phyloP scores from a whole-genome alignment of 805 yeast genomes.

The Suhomyces kilbournensis region DNA sequence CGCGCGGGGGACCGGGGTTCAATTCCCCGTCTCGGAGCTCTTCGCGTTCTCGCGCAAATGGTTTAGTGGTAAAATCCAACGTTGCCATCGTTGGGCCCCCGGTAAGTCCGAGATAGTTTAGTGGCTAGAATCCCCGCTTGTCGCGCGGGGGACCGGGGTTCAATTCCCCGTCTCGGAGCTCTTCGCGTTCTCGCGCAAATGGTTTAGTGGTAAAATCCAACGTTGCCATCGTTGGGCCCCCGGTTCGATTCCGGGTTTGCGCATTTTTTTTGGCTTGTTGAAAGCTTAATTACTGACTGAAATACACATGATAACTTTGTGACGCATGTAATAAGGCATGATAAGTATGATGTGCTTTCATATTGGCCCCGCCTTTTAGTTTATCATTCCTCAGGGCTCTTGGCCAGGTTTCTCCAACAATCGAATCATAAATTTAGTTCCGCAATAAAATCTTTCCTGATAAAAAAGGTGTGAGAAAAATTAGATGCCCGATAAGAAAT shows the following conservation, averaged over 20 bases:
- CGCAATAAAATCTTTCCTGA: neutral
- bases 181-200: constrained; percentile 2
- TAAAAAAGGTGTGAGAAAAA: neutral
- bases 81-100: constrained; percentile 10
- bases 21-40: constrained; percentile 19
- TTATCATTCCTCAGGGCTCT: neutral
- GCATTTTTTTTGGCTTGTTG: neutral
- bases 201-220: constrained; percentile 9
- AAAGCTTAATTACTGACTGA: neutral
- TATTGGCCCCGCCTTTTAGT: neutral
- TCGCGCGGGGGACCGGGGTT: constrained; percentile 22
- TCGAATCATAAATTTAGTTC: neutral
- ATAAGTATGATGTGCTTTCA: neutral
- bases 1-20: constrained; percentile 22
- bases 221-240: constrained; percentile 10
- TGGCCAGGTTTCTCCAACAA: neutral
- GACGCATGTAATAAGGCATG: neutral
- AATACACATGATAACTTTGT: neutral
- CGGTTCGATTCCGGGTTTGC: constrained; percentile 10
- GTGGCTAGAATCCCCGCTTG: constrained; percentile 21
- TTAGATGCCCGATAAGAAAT: neutral
- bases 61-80: constrained; percentile 9
- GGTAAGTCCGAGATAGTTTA: constrained; percentile 15
- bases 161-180: constrained; percentile 20
- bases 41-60: constrained; percentile 3